These are phyloP conservation scores for Fusarium camptoceras DNA, from an alignment of 2,329 filamentous ascomycete genomes.

Conservation along the genomic window DNA sequence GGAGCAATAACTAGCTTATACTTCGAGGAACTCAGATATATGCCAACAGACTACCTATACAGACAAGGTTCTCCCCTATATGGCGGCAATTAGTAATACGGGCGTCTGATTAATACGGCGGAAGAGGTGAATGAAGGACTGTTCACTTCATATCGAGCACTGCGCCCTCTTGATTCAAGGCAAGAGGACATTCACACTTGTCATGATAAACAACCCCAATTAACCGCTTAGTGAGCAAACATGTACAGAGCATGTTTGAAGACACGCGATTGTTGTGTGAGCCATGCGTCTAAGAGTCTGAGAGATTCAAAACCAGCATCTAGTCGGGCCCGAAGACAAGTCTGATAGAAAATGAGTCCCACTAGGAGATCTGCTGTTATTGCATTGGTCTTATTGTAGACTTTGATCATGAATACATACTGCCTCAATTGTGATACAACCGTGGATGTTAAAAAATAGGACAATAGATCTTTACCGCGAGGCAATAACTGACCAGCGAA, in stretches of 20 bases:
- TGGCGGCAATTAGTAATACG: background rate
- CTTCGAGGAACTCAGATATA: background rate
- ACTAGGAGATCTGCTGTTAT: background rate
- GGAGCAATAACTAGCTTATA: background rate
- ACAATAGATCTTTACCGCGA: background rate
- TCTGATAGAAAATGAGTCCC: background rate
- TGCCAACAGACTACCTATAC: background rate
- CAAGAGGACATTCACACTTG: conserved; percentile 2
- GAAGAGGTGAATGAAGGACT: background rate
- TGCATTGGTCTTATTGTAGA: background rate
- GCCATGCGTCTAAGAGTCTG: conserved; percentile 5
- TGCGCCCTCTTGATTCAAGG: background rate
- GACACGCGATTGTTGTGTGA: background rate
- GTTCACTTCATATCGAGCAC: background rate
- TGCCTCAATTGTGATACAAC: background rate
- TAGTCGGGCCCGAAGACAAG: background rate
- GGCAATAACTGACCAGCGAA: background rate
- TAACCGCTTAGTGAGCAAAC: background rate
- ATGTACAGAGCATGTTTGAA: background rate
- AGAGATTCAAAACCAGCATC: conserved; percentile 2
- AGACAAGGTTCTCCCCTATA: background rate
- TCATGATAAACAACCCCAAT: background rate
- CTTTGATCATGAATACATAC: background rate
- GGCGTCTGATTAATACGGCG: background rate
- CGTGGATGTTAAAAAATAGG: background rate